Conservation (phyloP, 768 basidiomycete species). For the Mycena polygramma region DNA sequence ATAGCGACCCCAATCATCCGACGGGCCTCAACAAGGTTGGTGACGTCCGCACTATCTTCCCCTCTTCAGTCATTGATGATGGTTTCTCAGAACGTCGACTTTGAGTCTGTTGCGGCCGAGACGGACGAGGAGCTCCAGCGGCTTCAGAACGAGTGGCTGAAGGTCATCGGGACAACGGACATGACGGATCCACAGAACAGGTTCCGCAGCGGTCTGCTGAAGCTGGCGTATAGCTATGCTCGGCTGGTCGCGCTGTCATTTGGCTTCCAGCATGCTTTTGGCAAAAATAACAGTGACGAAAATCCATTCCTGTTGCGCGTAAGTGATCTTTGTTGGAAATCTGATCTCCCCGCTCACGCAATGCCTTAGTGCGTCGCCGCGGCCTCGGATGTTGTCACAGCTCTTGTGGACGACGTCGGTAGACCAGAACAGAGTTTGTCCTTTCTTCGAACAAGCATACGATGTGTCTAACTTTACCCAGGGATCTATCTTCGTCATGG, state of each 20-base stretch:
- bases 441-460: not conserved
- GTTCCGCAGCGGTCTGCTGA: constrained; percentile 74
- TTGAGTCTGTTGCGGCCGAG: constrained; percentile 72
- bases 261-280: constrained; percentile 82
- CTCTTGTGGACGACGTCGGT: constrained; percentile 71
- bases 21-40: constrained; percentile 83
- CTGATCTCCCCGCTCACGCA: constrained; percentile 11
- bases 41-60: constrained; percentile 7
- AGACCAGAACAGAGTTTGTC: constrained; percentile 67
- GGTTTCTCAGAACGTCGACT: constrained; percentile 66
- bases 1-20: constrained; percentile 80
- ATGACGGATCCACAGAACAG: constrained; percentile 65
- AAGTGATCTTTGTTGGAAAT: constrained; percentile 43
- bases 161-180: constrained; percentile 63
- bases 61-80: not conserved
- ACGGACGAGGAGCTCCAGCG: constrained; percentile 77
- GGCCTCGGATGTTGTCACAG: constrained; percentile 74
- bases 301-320: constrained; percentile 77
- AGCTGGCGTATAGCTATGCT: constrained; percentile 74
- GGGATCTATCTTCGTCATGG: constrained; percentile 76
- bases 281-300: constrained; percentile 71
- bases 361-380: constrained; percentile 70
- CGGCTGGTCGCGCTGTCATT: constrained; percentile 79
- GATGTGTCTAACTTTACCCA: constrained; percentile 42
- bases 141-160: constrained; percentile 71